Percentiles rank a stretch among this genome's conserved stretches.
Evolutionary conservation across 805 yeast species (phyloP).

Genomic region (Wilhelminamyces savonicus): DNA sequence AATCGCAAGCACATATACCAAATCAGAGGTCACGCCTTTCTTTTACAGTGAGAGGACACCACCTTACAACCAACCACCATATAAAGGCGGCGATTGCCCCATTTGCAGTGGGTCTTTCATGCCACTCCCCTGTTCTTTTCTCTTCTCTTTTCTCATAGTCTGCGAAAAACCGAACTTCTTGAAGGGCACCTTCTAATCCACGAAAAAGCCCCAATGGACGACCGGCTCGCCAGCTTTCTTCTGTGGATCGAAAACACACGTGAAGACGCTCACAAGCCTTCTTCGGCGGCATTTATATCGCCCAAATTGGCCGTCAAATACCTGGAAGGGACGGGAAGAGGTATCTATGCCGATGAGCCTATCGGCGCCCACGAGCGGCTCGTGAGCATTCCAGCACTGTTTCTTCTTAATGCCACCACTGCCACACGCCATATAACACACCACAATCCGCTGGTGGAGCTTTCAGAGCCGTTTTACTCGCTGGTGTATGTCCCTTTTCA

Average conservation of each 20-base stretch:
- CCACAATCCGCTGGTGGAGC: constrained; percentile 33
- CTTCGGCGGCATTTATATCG: constrained; percentile 26
- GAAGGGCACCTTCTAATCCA: too few species aligned
- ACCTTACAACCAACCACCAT: too few species aligned
- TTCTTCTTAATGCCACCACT: constrained; percentile 53
- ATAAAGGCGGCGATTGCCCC: too few species aligned
- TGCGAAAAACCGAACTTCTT: too few species aligned
- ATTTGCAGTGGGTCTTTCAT: too few species aligned
- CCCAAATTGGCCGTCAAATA: constrained; percentile 36
- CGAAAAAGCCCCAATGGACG: constrained; percentile 4
- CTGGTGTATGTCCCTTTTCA: constrained; percentile 18
- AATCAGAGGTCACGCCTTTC: too few species aligned
- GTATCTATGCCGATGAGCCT: constrained; percentile 40
- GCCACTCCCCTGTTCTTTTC: too few species aligned
- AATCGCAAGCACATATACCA: too few species aligned
- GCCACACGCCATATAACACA: constrained; percentile 36
- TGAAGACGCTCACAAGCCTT: constrained; percentile 14
- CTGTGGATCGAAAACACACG: constrained; percentile 23
- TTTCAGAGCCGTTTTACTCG: constrained; percentile 12
- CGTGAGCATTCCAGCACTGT: constrained; percentile 51
- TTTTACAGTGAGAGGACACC: too few species aligned
- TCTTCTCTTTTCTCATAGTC: too few species aligned
- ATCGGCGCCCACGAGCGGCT: constrained; percentile 40
- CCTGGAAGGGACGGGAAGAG: constrained; percentile 50
- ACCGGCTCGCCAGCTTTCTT: constrained; percentile 12